Percentiles rank a stretch among this genome's conserved stretches.
phyloP scores from a whole-genome alignment of 805 yeast genomes.

The Isabelozyma pseudorhagii region DNA sequence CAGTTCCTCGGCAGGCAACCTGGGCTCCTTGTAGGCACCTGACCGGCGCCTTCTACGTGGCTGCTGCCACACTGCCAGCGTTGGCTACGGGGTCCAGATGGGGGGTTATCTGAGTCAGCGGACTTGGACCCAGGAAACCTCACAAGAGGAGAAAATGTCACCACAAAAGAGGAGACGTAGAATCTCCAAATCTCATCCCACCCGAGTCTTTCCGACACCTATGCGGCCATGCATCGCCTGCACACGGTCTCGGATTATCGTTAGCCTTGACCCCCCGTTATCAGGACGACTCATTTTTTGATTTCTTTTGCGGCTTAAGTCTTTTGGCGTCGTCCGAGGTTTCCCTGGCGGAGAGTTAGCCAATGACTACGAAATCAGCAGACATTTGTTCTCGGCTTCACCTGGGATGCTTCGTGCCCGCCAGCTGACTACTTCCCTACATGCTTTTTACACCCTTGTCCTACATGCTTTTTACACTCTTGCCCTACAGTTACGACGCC shows the following conservation, averaged over 20 bases:
- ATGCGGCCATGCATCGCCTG: background rate
- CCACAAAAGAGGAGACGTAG: background rate
- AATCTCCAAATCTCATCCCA: background rate
- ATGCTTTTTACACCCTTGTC: background rate
- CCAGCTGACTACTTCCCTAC: background rate
- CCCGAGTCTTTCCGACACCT: background rate
- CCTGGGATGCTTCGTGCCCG: too few species aligned
- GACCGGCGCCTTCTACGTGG: too few species aligned
- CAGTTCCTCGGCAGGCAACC: too few species aligned
- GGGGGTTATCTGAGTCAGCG: background rate
- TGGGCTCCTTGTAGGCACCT: too few species aligned
- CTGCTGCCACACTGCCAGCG: background rate
- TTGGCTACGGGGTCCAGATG: background rate
- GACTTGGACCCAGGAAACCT: background rate
- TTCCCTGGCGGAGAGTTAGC: conserved; percentile 4
- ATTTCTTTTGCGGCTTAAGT: background rate
- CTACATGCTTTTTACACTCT: background rate
- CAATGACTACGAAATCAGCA: background rate
- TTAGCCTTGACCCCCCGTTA: conserved; percentile 5
- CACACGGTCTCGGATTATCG: conserved; percentile 2
- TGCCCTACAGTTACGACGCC: background rate
- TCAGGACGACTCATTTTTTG: conserved; percentile 10
- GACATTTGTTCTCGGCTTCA: background rate
- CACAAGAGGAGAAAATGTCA: background rate
- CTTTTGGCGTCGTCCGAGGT: conserved; percentile 7